Base-by-base conservation (phyloP, 1,284 basidiomycete genomes). In the Polyporus tsugae region DNA sequence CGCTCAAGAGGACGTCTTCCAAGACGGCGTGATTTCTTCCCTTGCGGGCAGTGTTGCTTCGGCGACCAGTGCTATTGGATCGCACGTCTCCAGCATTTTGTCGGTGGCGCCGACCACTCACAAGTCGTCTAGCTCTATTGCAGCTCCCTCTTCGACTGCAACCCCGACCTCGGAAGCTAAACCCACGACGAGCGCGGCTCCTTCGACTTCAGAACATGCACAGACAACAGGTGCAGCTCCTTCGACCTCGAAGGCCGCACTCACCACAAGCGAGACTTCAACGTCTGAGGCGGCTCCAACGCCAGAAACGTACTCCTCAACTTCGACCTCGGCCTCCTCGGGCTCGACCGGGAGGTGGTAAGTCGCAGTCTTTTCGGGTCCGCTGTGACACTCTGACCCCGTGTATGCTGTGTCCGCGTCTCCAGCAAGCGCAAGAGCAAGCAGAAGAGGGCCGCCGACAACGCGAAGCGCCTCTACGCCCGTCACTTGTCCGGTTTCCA, bases 1-100 rank as follows among this genome's bases (percentile, higher is more conserved):
- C 25, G 82, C 87, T 1, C 89, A 91, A 76, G 81, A 88, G 73
- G 89, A 91, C 76, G 88, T 91, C 72, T 90, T 89, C 77, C 75
- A 81, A 67, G 84, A 86, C 65, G 75, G 75, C 39, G 74, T 75
- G 52, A 71, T 73, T 42, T 67, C 72, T 17, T 69, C 67, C n/a
- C 63, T 63, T 7, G 71, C 69, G 1, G 35, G 55, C 41, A 61
- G 44, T 44, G 38, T 62, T 11, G 35, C 64, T 35, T 63, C 59
- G 6, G n/a, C 52, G 49, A 25, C 62, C 52, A 63, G 52, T 10
- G 61, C 46, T 6, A 46, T 60, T 22, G 58, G n/a, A 39, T 58
- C 57, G 36, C 58, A 60, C 13, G 38, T 39, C 22, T 60, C 58
- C 13, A 42, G 38, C 38, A 29, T 60, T 41, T n/a, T 60, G 36